A percentile compares a stretch with the other conserved stretches of the same genome.
Evolutionary conservation across 2,329 filamentous ascomycete genomes (phyloP).

Genomic region (Seiridium cupressi): DNA sequence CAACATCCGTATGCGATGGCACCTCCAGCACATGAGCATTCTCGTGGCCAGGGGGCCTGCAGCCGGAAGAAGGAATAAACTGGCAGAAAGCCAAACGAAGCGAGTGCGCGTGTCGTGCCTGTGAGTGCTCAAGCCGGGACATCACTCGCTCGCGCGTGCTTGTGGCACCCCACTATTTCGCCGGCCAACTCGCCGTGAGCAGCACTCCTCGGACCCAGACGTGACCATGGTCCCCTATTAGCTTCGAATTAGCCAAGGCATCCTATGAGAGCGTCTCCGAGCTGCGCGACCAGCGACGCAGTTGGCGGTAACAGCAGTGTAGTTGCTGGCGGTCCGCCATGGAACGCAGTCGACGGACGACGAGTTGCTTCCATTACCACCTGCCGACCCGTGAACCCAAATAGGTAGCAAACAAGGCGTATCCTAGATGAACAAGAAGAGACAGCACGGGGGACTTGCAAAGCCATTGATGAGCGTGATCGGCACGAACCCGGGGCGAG

Average conservation of each 20-base stretch:
- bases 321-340: background rate
- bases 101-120: background rate
- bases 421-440: background rate
- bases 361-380: background rate
- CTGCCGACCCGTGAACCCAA: background rate
- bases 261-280: constrained; percentile 6
- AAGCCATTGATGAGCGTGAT: background rate
- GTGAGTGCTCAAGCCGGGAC: background rate
- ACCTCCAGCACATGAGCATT: background rate
- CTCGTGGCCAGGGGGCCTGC: background rate
- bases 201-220: constrained; percentile 25
- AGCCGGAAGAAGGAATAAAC: background rate
- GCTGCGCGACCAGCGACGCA: background rate
- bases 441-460: background rate
- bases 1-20: background rate
- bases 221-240: constrained; percentile 12
- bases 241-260: background rate
- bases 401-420: background rate
- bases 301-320: background rate
- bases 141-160: constrained; percentile 4
- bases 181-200: constrained; percentile 55
- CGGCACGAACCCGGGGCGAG: background rate
- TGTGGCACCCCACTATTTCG: constrained; percentile 51
- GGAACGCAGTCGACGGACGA: too few relatives aligned
- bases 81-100: background rate